Percentiles rank a stretch among this genome's conserved stretches.
These are phyloP conservation scores for Bauhinia variegata DNA, from an alignment of 306 rosid species.

Conservation along the genomic window DNA sequence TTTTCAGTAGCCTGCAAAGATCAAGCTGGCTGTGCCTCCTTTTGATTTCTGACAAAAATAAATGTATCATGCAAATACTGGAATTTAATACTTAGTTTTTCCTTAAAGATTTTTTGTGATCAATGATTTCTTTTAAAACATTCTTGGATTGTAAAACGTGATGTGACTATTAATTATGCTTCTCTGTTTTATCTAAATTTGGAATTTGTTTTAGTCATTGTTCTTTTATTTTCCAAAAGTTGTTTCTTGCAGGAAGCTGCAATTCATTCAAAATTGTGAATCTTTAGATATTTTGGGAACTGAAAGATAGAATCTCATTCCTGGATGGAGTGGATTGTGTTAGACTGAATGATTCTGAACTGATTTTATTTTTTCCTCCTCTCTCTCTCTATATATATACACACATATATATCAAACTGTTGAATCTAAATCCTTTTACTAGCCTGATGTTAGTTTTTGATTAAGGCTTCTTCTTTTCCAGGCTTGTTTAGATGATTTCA, in stretches of 20 bases:
- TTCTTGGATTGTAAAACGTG: too few relatives aligned
- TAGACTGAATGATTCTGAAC: background rate
- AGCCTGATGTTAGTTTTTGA: background rate
- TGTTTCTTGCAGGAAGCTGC: background rate
- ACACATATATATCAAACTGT: background rate
- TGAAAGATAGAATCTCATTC: background rate
- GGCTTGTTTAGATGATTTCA: constrained; percentile 99
- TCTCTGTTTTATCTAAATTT: too few relatives aligned
- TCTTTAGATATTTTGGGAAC: background rate
- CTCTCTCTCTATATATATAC: too few relatives aligned
- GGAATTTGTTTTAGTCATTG: background rate
- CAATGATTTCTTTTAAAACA: too few relatives aligned
- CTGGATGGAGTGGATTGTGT: background rate
- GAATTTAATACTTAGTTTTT: too few relatives aligned
- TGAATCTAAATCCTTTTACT: background rate
- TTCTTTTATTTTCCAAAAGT: background rate
- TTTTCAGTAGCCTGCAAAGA: too few relatives aligned
- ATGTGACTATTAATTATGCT: too few relatives aligned
- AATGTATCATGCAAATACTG: too few relatives aligned
- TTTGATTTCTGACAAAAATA: too few relatives aligned
- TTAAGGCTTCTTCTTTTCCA: constrained; percentile 41
- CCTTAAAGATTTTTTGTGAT: too few relatives aligned
- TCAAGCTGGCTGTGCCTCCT: too few relatives aligned
- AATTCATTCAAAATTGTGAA: too few relatives aligned
- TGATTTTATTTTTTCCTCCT: constrained; percentile 1